Evolutionary conservation across 202 grass and related monocot species (phyloP), one percentile per base, ranked within the genome.

Genomic region (Carex sylvatica): DNA sequence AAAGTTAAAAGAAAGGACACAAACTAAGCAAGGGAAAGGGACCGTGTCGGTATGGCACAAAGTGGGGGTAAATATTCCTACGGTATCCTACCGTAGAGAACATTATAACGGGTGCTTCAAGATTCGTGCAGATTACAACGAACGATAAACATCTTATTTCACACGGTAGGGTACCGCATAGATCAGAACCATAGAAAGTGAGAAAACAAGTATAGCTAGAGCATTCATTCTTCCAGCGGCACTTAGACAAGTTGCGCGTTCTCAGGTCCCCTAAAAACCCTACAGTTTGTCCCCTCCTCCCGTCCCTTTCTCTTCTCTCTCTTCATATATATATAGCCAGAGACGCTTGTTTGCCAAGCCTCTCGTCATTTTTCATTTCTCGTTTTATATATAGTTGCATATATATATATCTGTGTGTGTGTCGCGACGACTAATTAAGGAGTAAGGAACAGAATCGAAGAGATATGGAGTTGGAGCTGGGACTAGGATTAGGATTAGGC

Each of bases 381-480:
- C 12, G 14, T 28, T 36, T 20, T 12, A 30, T 6, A 28, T 12
- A 30, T 6, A 28, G 11, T 51, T 72, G 70, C 44, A 74, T 54
- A 46, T 75, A 55, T 74, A 22, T 75, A 14, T 22, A 4, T 3
- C 1, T 26, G 26, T 35, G 3, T 35, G 3, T 35, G 33, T 38
- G 5, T 38, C 36, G 36, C 36, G 36, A 38, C 36, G 36, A 38
- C 36, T 38, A n/a, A n/a, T n/a, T n/a, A 26, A 26, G 26, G 26
- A 26, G 26, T 26, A 38, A 38, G 36, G 36, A 38, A 6, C 36
- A 6, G 36, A 38, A 38, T 6, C 36, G 36, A 38, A 38, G 36
- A 38, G 5, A 38, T 6, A 97, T 98, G 95, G 90, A 97, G 86
- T 85, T 94, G 65, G 91, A 94, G 80, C 85, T 97, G 68, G 91